A percentile compares a stretch with the other conserved stretches of the same genome.
These are phyloP conservation scores for Ceratobasidium papillatum DNA, from an alignment of 1,284 basidiomycete species.

Conservation along the genomic window DNA sequence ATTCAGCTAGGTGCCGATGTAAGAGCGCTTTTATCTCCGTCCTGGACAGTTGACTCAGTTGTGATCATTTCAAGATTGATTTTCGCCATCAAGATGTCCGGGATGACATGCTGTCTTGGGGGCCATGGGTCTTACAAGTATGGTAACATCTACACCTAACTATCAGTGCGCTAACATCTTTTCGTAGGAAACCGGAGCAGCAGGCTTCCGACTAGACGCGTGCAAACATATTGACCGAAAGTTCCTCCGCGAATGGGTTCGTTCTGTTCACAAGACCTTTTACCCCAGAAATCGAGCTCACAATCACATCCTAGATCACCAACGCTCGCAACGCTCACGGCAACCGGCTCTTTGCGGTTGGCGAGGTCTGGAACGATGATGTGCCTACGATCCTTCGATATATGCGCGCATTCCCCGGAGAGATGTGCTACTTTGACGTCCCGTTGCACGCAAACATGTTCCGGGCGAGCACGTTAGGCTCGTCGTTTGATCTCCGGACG, in stretches of 20 bases:
- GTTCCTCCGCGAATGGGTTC: constrained; percentile 72
- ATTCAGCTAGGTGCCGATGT: constrained; percentile 39
- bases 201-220: constrained; percentile 87
- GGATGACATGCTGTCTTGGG: constrained; percentile 72
- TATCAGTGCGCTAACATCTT: not conserved
- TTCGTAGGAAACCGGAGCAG: constrained; percentile 74
- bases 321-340: constrained; percentile 53
- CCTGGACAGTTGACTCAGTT: not conserved
- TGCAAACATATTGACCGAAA: constrained; percentile 82
- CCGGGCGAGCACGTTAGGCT: constrained; percentile 65
- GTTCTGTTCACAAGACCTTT: constrained; percentile 45
- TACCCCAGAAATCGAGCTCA: constrained; percentile 8
- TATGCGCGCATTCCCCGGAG: constrained; percentile 23
- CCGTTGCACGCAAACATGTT: constrained; percentile 78
- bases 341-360: constrained; percentile 68
- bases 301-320: constrained; percentile 49
- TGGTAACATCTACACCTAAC: not conserved
- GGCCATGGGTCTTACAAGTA: constrained; percentile 74
- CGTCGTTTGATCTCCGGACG: constrained; percentile 70
- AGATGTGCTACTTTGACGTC: constrained; percentile 83
- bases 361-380: constrained; percentile 72
- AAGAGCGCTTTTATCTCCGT: not conserved
- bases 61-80: constrained; percentile 67
- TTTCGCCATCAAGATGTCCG: constrained; percentile 84
- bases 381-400: constrained; percentile 27